phyloP scores from a whole-genome alignment of 345 rosid species.

The Rhizophora mangle region DNA sequence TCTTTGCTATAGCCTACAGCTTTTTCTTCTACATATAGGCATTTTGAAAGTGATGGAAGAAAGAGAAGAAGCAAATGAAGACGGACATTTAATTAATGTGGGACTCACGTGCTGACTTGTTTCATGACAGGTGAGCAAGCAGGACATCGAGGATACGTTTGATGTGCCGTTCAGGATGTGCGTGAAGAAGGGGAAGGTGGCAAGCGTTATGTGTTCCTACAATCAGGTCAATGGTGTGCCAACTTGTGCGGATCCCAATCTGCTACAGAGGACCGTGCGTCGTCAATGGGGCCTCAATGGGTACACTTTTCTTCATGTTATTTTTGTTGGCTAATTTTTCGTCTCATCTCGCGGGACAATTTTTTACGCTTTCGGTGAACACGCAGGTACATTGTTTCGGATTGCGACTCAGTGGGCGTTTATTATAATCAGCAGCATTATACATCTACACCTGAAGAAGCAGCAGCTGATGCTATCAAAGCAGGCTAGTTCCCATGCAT shows the following conservation, averaged over 20 bases:
- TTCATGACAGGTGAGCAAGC: conserved; percentile 28
- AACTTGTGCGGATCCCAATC: conserved; percentile 34
- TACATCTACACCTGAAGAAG: conserved; percentile 33
- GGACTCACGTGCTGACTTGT: conserved; percentile 1
- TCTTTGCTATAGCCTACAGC: background rate
- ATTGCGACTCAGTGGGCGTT: conserved; percentile 35
- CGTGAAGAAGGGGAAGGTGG: conserved; percentile 29
- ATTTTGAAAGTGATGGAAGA: too few species aligned
- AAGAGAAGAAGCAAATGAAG: too few species aligned
- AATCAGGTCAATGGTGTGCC: conserved; percentile 37
- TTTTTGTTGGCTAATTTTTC: background rate
- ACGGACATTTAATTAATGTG: too few species aligned
- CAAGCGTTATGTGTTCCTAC: conserved; percentile 38
- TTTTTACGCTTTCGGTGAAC: too few species aligned
- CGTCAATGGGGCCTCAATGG: conserved; percentile 31
- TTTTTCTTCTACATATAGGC: background rate
- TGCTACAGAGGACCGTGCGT: conserved; percentile 23
- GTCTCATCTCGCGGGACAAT: background rate
- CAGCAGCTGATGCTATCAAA: conserved; percentile 85
- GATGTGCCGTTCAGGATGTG: conserved; percentile 33
- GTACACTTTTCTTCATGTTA: background rate
- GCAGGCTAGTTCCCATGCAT: conserved; percentile 43
- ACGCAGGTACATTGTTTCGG: conserved; percentile 32
- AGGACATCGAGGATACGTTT: conserved; percentile 32
- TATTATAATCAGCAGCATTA: conserved; percentile 27